These are phyloP conservation scores for Ammopiptanthus mongolicus DNA, from an alignment of 306 rosid species.

Conservation along the genomic window DNA sequence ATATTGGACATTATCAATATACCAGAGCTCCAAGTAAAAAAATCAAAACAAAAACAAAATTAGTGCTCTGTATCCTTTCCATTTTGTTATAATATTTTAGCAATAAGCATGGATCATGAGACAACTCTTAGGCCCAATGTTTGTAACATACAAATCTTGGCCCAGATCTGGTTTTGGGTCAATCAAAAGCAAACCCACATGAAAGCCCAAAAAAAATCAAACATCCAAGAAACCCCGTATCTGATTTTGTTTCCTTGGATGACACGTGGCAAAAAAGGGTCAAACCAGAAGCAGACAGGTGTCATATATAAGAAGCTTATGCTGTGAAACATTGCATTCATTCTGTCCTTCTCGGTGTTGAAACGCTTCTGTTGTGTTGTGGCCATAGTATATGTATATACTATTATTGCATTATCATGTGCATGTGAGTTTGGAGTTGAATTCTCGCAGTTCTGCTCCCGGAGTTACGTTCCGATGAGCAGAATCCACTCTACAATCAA, in stretches of 20 bases:
- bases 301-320: neutral
- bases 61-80: too few species aligned
- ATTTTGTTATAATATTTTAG: neutral
- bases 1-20: too few species aligned
- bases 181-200: neutral
- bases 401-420: neutral
- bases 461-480: neutral
- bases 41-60: too few species aligned
- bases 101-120: neutral
- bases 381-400: too few species aligned
- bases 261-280: neutral
- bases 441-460: neutral
- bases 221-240: neutral
- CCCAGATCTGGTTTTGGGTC: neutral
- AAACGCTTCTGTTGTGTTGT: neutral
- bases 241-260: neutral
- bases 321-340: neutral
- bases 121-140: neutral
- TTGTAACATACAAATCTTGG: neutral
- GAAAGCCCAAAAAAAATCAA: neutral
- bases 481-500: neutral
- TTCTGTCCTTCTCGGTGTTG: neutral
- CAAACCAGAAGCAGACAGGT: constrained; percentile 2
- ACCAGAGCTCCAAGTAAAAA: too few species aligned
- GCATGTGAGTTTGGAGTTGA: neutral